Percentiles rank a stretch among this genome's conserved stretches.
phyloP scores from a whole-genome alignment of 2,329 filamentous ascomycete species.

The Trichoderma polysporum region DNA sequence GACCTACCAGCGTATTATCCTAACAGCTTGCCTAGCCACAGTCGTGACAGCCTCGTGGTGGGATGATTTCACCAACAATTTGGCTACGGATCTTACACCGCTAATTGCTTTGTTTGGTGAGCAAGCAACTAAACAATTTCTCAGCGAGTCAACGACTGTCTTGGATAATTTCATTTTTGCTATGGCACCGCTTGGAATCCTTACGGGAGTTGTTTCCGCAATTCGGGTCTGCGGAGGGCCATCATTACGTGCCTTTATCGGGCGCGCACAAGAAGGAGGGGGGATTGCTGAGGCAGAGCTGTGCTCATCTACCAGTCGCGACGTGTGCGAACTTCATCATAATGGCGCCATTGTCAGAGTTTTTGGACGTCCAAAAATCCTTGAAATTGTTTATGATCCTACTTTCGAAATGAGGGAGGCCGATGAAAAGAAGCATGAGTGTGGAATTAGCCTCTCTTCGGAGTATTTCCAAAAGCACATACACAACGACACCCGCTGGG shows the following conservation, averaged over 20 bases:
- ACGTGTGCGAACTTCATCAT: conserved; percentile 1
- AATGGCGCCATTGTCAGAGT: neutral
- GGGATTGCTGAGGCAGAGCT: neutral
- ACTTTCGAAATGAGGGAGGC: neutral
- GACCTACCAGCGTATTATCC: no score
- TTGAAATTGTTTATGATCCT: conserved; percentile 1
- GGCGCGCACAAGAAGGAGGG: neutral
- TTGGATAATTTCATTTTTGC: neutral
- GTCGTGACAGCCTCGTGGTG: no score
- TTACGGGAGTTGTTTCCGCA: neutral
- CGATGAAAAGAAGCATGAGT: neutral
- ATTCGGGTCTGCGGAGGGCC: neutral
- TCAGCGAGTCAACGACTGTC: neutral
- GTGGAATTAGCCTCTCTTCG: neutral
- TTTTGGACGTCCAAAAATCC: neutral
- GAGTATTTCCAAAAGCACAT: neutral
- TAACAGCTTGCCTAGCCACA: no score
- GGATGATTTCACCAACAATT: neutral
- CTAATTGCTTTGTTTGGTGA: neutral
- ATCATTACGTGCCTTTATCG: neutral
- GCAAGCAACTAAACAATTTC: neutral
- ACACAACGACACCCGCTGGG: no score
- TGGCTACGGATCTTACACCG: neutral
- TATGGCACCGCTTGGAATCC: neutral
- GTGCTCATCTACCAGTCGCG: neutral